A percentile compares a stretch with the other conserved stretches of the same genome.
phyloP scores from a whole-genome alignment of 768 basidiomycete species.

The Cystobasidium ongulense region DNA sequence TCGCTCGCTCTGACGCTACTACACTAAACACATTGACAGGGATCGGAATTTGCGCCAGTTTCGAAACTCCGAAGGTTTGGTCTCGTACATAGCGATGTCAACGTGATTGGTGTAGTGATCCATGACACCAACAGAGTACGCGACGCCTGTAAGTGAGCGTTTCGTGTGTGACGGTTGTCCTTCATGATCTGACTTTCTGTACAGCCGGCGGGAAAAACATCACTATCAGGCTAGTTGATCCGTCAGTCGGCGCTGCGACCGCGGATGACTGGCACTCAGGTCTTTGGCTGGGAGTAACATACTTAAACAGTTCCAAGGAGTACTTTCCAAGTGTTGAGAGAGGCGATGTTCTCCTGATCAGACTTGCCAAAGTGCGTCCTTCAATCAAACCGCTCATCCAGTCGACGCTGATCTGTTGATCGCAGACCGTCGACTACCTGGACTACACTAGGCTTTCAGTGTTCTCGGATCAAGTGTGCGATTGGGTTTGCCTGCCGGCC shows the following conservation, averaged over 20 bases:
- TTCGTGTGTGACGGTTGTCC: background rate
- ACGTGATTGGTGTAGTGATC: background rate
- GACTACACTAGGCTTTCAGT: background rate
- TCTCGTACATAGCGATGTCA: background rate
- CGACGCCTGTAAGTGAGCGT: background rate
- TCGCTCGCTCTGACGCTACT: background rate
- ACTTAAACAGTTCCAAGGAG: background rate
- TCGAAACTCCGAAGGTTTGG: background rate
- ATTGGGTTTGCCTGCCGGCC: background rate
- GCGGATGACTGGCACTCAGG: background rate
- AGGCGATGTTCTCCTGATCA: background rate
- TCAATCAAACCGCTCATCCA: background rate
- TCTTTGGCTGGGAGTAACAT: background rate
- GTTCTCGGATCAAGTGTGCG: background rate
- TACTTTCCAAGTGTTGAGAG: background rate
- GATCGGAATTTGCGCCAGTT: background rate
- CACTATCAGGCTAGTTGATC: background rate
- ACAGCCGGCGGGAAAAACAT: background rate
- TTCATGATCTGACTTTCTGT: background rate
- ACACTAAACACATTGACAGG: background rate
- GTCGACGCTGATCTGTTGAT: background rate
- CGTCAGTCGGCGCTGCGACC: background rate
- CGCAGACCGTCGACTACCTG: background rate
- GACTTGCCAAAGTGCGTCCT: background rate
- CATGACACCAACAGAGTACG: background rate